Evolutionary conservation across 1,284 basidiomycete genomes (phyloP), one percentile per base, ranked within the genome.

Genomic region (Leccinum insolens): DNA sequence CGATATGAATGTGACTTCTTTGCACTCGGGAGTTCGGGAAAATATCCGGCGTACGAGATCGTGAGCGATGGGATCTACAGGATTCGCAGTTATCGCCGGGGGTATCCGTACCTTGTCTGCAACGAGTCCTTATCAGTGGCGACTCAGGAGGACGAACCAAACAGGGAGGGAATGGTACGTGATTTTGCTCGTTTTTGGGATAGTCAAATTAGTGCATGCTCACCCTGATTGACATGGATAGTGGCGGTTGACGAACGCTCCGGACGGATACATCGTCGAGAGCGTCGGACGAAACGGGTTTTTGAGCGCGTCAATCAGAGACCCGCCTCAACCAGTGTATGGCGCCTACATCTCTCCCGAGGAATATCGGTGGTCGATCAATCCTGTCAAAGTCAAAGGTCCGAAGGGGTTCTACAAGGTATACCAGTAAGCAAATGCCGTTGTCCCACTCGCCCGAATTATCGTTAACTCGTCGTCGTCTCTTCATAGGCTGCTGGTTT

Each of bases 41-140:
- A 22, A 11, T 59, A 67, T 9, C 28, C 63, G 1, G n/a, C 41
- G 14, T 69, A 70, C 52, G 46, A 65, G 5, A 49, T 70, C 3
- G 70, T 69, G 15, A 34, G 6, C 3, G 9, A 66, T 14, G 70
- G 70, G 15, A 60, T 4, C 15, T 70, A 71, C 67, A 66, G 44
- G 39, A 69, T 71, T 17, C 69, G 63, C 17, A 69, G 49, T 39
- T 69, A 70, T 49, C 41, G 61, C 57, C 46, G 28, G 7, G 68
- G 44, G 14, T 52, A 66, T 17, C 28, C 49, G 9, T 60, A 39
- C 20, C 58, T 70, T 20, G 39, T 22, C 28, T 15, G 31, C 9
- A n/a, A 3, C 3, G 12, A 17, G 12, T 15, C 20, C 11, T 12
- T 7, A 17, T 39, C 31, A 22, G 60, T 71, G 20, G n/a, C 8